These are phyloP conservation scores for Tetrahymena elliotti DNA, from an alignment of 73 alveolate genomes.

Conservation along the genomic window DNA sequence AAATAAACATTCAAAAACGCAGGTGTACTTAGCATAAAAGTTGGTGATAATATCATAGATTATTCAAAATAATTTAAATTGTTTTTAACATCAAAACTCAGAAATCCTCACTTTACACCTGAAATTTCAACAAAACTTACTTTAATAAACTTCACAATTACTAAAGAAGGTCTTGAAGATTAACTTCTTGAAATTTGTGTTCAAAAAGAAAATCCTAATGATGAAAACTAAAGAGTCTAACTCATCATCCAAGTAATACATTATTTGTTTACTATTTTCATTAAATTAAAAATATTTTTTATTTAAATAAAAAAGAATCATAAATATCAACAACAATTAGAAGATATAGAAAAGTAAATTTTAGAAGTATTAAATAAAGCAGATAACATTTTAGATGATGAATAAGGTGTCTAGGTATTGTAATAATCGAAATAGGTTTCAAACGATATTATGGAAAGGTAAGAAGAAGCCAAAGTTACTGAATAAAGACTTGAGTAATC, in stretches of 20 bases:
- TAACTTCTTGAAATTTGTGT: slow-evolving; percentile 50
- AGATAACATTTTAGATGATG: slow-evolving; percentile 78
- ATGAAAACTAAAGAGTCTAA: neutral
- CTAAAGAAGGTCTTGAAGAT: slow-evolving; percentile 96
- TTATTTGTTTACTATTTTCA: neutral
- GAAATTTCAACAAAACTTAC: slow-evolving; percentile 92
- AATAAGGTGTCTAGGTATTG: slow-evolving; percentile 68
- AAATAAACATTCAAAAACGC: slow-evolving; percentile 83
- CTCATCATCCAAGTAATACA: neutral
- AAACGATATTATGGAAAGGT: slow-evolving; percentile 77
- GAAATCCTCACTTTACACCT: slow-evolving; percentile 99
- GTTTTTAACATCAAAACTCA: slow-evolving; percentile 95
- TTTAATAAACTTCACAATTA: slow-evolving; percentile 91
- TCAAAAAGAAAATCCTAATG: slow-evolving; percentile 1
- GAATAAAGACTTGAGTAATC: slow-evolving; percentile 76
- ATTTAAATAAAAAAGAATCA: neutral
- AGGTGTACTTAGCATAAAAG: slow-evolving; percentile 69
- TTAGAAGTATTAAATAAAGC: slow-evolving; percentile 81
- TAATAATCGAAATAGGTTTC: slow-evolving; percentile 79
- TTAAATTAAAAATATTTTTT: neutral
- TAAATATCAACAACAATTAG: slow-evolving; percentile 44
- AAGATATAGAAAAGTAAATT: slow-evolving; percentile 88
- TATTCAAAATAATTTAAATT: slow-evolving; percentile 37
- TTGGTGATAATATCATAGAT: slow-evolving; percentile 67
- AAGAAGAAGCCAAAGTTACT: slow-evolving; percentile 72